These are phyloP conservation scores for Hymenotorrendiella dingleyae DNA, from an alignment of 2,329 filamentous ascomycete species.

Conservation along the genomic window DNA sequence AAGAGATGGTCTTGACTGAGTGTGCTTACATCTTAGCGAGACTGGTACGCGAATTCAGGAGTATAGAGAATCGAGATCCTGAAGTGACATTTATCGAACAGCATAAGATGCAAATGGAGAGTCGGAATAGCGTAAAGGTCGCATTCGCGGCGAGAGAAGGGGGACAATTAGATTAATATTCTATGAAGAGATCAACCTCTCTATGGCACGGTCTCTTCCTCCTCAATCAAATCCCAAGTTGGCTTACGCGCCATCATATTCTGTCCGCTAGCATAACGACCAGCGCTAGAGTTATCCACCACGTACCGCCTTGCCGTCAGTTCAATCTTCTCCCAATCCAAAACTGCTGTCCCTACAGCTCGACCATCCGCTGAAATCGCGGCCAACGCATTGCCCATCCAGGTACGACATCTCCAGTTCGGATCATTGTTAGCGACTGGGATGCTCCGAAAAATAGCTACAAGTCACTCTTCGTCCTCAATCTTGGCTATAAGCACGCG, in stretches of 20 bases:
- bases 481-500: too few species aligned
- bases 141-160: too few species aligned
- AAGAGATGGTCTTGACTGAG: slow-evolving; percentile 16
- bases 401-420: neutral
- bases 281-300: slow-evolving; percentile 13
- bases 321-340: slow-evolving; percentile 5
- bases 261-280: slow-evolving; percentile 1
- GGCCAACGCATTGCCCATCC: neutral
- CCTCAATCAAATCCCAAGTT: slow-evolving; percentile 7
- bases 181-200: too few species aligned
- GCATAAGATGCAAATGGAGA: too few species aligned
- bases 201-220: slow-evolving; percentile 4
- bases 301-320: slow-evolving; percentile 4
- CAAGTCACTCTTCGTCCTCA: too few species aligned
- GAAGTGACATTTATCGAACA: too few species aligned
- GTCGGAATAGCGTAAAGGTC: too few species aligned
- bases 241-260: slow-evolving; percentile 4
- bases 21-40: neutral
- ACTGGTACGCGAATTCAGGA: neutral
- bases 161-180: too few species aligned
- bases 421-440: neutral
- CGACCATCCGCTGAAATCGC: neutral
- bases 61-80: neutral
- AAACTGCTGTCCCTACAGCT: slow-evolving; percentile 1
- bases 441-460: too few species aligned